Percentiles rank a stretch among this genome's conserved stretches.
Evolutionary conservation across 306 rosid species (phyloP).

Genomic region (Vigna trinervia): DNA sequence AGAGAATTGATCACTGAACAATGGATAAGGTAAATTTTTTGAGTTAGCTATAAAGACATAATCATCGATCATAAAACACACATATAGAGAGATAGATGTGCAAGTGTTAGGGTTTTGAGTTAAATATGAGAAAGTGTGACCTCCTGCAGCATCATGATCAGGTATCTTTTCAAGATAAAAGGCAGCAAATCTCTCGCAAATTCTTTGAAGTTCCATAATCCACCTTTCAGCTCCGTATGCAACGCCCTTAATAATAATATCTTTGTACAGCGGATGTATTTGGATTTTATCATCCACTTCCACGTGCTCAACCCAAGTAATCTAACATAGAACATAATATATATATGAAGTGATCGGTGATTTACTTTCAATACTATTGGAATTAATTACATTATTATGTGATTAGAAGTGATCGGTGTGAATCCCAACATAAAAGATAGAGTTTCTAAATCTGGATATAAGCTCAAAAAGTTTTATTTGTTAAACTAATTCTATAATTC

Average conservation of each 20-base stretch:
- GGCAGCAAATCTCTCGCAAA: constrained; percentile 57
- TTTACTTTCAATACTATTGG: background rate
- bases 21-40: background rate
- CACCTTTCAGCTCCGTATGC: constrained; percentile 82
- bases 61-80: background rate
- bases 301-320: constrained; percentile 87
- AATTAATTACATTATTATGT: background rate
- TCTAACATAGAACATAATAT: constrained; percentile 44
- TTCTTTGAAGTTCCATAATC: constrained; percentile 69
- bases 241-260: constrained; percentile 41
- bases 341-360: background rate
- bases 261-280: constrained; percentile 59
- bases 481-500: background rate
- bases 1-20: constrained; percentile 47
- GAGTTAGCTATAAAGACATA: background rate
- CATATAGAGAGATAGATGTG: too few species aligned
- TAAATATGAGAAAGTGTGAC: constrained; percentile 27
- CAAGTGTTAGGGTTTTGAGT: too few species aligned
- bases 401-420: background rate
- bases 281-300: constrained; percentile 66
- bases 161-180: constrained; percentile 27
- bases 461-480: background rate
- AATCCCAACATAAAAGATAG: background rate
- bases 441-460: background rate
- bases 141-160: constrained; percentile 49